Evolutionary conservation across 768 basidiomycete species (phyloP).

Genomic region (Leccinum incarnatum): DNA sequence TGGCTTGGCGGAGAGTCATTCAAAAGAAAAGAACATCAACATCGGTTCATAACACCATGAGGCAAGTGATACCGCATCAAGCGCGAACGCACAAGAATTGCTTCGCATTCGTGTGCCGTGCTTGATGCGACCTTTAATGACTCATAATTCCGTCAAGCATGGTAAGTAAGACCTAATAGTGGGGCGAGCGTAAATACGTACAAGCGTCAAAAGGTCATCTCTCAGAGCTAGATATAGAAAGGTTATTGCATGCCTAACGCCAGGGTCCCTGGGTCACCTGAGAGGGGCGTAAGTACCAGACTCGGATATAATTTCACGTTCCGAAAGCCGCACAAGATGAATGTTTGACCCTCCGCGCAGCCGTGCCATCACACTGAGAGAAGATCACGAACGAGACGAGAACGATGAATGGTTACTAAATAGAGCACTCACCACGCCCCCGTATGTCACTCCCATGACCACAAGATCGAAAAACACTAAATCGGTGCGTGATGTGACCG

Average conservation of each 20-base stretch:
- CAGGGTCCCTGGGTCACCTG: constrained; percentile 9
- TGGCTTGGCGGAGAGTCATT: constrained; percentile 2
- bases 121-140: constrained; percentile 16
- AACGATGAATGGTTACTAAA: not conserved
- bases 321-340: not conserved
- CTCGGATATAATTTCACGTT: not conserved
- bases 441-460: constrained; percentile 1
- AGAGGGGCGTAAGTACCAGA: constrained; percentile 4
- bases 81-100: constrained; percentile 11
- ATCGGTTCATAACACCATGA: constrained; percentile 12
- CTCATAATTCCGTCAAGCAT: constrained; percentile 12
- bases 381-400: constrained; percentile 3
- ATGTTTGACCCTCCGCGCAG: constrained; percentile 5
- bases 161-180: constrained; percentile 17
- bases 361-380: constrained; percentile 3
- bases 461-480: not conserved
- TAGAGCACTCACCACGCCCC: not conserved
- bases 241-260: constrained; percentile 2
- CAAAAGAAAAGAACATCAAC: constrained; percentile 3
- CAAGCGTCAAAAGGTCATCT: constrained; percentile 7
- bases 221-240: constrained; percentile 21
- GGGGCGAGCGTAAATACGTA: constrained; percentile 27
- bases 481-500: constrained; percentile 11
- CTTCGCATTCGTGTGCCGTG: constrained; percentile 5
- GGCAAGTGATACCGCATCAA: constrained; percentile 16